These are phyloP conservation scores for Brassica juncea DNA, from an alignment of 345 rosid genomes.

Conservation along the genomic window DNA sequence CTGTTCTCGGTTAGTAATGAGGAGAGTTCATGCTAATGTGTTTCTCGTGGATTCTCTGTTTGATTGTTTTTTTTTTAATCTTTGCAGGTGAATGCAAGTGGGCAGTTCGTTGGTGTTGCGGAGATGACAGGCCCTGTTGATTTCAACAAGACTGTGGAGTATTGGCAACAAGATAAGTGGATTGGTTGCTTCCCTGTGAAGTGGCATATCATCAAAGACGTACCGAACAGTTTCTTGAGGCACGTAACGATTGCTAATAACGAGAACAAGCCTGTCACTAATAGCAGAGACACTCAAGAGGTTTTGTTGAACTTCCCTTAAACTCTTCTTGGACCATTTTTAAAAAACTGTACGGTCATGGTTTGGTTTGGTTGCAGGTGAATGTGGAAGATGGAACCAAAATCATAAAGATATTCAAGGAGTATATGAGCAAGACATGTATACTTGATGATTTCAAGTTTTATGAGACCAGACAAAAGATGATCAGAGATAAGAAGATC, in stretches of 20 bases:
- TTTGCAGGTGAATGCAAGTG: constrained; percentile 78
- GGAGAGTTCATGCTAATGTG: neutral
- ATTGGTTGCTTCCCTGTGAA: constrained; percentile 76
- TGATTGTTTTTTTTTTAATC: neutral
- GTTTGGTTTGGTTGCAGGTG: constrained; percentile 44
- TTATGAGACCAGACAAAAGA: constrained; percentile 54
- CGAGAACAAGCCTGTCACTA: constrained; percentile 84
- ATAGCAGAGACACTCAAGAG: constrained; percentile 90
- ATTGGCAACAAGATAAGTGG: constrained; percentile 93
- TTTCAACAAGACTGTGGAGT: constrained; percentile 63
- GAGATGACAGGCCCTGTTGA: constrained; percentile 81
- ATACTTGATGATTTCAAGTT: constrained; percentile 68
- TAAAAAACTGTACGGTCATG: neutral
- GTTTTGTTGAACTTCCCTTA: constrained; percentile 34
- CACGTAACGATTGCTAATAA: constrained; percentile 68
- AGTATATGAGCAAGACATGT: constrained; percentile 54
- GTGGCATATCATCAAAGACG: constrained; percentile 82
- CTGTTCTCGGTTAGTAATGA: constrained; percentile 66
- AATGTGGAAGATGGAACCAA: constrained; percentile 51
- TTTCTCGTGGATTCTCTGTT: neutral
- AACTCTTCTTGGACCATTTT: constrained; percentile 8
- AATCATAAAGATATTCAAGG: constrained; percentile 55
- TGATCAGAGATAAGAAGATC: constrained; percentile 54
- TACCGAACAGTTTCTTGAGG: constrained; percentile 64
- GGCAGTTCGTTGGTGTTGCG: constrained; percentile 80